phyloP scores from a whole-genome alignment of 140 eudicot species.

The Stevia rebaudiana region DNA sequence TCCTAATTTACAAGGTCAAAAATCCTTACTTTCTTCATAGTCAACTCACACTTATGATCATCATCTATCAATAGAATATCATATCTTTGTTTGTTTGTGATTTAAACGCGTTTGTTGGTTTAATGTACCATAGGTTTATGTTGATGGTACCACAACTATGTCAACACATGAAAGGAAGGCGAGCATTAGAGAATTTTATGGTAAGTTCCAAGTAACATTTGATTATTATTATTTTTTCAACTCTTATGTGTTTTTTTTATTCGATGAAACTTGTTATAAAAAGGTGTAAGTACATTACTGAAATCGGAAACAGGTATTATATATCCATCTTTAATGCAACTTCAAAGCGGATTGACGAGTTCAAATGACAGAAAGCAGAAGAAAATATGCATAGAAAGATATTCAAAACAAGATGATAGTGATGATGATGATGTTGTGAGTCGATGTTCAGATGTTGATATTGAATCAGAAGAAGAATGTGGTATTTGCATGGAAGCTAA shows the following conservation, averaged over 20 bases:
- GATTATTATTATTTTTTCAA: not conserved
- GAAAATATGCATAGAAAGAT: slow-evolving; percentile 48
- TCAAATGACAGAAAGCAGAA: slow-evolving; percentile 73
- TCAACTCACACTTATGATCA: not conserved
- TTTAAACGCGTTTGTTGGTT: slow-evolving; percentile 7
- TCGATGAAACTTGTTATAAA: too few species aligned
- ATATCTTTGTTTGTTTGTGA: not conserved
- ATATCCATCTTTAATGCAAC: slow-evolving; percentile 81
- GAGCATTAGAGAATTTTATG: slow-evolving; percentile 82
- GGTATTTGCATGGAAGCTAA: slow-evolving; percentile 89
- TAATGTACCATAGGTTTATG: slow-evolving; percentile 58
- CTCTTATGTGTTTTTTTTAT: too few species aligned
- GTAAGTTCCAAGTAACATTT: slow-evolving; percentile 30
- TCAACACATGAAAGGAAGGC: slow-evolving; percentile 87
- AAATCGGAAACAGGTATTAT: slow-evolving; percentile 45
- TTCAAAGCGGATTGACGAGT: slow-evolving; percentile 64
- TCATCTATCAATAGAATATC: not conserved
- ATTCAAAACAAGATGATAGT: slow-evolving; percentile 45
- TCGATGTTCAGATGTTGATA: slow-evolving; percentile 41
- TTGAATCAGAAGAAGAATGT: slow-evolving; percentile 83
- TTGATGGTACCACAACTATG: slow-evolving; percentile 93
- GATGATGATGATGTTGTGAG: slow-evolving; percentile 32
- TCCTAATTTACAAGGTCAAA: slow-evolving; percentile 73
- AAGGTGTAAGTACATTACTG: not conserved
- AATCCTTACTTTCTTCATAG: not conserved